Base-by-base conservation (phyloP, 2,329 filamentous ascomycete species). In the Aspergillus aculeatinus region DNA sequence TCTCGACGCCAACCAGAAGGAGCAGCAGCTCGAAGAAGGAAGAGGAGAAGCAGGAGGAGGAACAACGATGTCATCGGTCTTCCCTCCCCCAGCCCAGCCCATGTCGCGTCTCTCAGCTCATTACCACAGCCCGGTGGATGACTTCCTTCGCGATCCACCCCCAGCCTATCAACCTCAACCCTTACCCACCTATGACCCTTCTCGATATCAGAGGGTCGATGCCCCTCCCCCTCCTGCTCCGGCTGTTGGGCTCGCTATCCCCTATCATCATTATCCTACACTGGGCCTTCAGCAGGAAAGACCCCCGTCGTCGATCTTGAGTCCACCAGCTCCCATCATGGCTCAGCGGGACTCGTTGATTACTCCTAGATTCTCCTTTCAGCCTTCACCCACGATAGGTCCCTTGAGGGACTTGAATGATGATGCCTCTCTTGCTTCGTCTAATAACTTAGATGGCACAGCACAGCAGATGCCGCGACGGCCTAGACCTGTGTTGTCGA, bases 401-500 rank as follows among this genome's bases (percentile, higher is more conserved):
- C 39, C 39, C 39, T 16, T 44, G 39, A n/a, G 39, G 14, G 39
- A 44, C 16, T 6, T 44, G 14, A 44, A 44, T 44, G 39, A 44
- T 2, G 39, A 7, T 16, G 14, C 14, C 12, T 44, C 39, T 44
- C 39, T 44, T 19, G 9, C 39, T n/a, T 19, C 39, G 6, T 19
- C 39, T 16, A 19, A 19, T 16, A 44, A 2, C 39, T 19, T 7
- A 44, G 39, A 44, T 19, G 16, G 14, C 16, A 19, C 14, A 7
- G 50, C 48, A 7, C 51, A 60, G 33, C 51, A 60, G 33, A 58
- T 62, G 9, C 65, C 66, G 48, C 64, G 68, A 55, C 66, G 64
- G 48, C 68, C 72, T 33, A 76, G 74, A 52, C 74, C 74, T 16
- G 71, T 74, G 10, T 57, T 77, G 27, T 72, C 74, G 27, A 69